phyloP scores from a whole-genome alignment of 2,329 filamentous ascomycete genomes.

The Phialocephala subalpina region DNA sequence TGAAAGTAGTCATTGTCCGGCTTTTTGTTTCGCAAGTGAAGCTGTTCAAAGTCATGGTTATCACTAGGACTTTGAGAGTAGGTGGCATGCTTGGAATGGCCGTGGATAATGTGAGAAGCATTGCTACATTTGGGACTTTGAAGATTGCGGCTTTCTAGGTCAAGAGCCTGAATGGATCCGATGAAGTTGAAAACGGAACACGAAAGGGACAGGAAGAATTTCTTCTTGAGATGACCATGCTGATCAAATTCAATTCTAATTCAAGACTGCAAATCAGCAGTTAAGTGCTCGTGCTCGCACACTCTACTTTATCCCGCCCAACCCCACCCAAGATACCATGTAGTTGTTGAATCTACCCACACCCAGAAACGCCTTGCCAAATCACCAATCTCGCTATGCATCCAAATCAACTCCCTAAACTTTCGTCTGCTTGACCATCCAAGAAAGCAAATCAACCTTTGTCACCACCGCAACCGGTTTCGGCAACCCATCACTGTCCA shows the following conservation, averaged over 20 bases:
- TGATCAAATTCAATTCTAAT: neutral
- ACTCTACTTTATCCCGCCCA: slow-evolving; percentile 15
- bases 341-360: slow-evolving; percentile 34
- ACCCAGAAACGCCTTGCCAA: slow-evolving; percentile 16
- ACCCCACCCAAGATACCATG: slow-evolving; percentile 5
- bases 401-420: slow-evolving; percentile 16
- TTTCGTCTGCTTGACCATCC: slow-evolving; percentile 77
- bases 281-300: slow-evolving; percentile 23
- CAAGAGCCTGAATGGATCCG: neutral
- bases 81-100: too few species aligned
- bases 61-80: too few species aligned
- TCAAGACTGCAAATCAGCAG: slow-evolving; percentile 3
- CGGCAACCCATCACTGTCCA: slow-evolving; percentile 55
- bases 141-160: neutral
- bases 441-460: slow-evolving; percentile 94
- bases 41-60: too few species aligned
- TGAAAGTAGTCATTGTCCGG: too few species aligned
- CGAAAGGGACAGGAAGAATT: neutral
- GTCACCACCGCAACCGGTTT: slow-evolving; percentile 92
- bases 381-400: neutral
- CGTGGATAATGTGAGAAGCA: too few species aligned
- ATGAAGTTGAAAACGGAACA: neutral
- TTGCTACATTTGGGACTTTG: neutral
- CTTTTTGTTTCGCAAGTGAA: too few species aligned
- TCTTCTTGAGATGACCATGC: neutral